A percentile compares a stretch with the other conserved stretches of the same genome.
phyloP scores from a whole-genome alignment of 371 early-diverging fungal species.

The Coemansia sp. region DNA sequence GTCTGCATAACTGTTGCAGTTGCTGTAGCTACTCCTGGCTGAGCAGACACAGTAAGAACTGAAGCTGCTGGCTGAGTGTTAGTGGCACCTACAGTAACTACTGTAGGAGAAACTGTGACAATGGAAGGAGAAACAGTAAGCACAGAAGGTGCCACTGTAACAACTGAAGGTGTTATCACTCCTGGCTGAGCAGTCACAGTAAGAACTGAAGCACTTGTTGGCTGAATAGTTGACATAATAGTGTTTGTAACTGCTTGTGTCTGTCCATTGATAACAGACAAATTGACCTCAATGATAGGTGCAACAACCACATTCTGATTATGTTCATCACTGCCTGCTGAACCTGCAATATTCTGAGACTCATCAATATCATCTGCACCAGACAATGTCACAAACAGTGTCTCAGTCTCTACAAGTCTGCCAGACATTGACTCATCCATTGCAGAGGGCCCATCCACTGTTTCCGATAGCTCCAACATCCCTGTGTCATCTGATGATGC shows the following conservation, averaged over 20 bases:
- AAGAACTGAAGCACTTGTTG: background rate
- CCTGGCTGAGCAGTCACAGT: background rate
- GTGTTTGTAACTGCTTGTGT: background rate
- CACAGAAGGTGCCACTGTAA: too few relatives aligned
- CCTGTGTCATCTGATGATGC: background rate
- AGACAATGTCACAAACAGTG: background rate
- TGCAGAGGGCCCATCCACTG: too few relatives aligned
- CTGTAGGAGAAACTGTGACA: too few relatives aligned
- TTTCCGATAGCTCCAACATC: background rate
- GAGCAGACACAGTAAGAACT: background rate
- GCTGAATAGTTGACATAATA: background rate
- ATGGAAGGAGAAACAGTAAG: too few relatives aligned
- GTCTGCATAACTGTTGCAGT: background rate
- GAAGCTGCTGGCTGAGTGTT: background rate
- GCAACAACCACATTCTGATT: background rate
- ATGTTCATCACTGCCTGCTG: background rate
- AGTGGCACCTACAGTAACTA: too few relatives aligned
- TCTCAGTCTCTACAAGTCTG: slow-evolving; percentile 1
- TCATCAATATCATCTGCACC: background rate
- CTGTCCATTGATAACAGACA: background rate
- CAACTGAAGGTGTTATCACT: background rate
- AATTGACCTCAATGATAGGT: background rate
- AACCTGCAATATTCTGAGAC: background rate
- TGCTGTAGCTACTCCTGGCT: background rate
- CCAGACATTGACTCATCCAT: too few relatives aligned